Base-by-base conservation (phyloP, 148 eudicot species). In the Persicaria tinctoria region DNA sequence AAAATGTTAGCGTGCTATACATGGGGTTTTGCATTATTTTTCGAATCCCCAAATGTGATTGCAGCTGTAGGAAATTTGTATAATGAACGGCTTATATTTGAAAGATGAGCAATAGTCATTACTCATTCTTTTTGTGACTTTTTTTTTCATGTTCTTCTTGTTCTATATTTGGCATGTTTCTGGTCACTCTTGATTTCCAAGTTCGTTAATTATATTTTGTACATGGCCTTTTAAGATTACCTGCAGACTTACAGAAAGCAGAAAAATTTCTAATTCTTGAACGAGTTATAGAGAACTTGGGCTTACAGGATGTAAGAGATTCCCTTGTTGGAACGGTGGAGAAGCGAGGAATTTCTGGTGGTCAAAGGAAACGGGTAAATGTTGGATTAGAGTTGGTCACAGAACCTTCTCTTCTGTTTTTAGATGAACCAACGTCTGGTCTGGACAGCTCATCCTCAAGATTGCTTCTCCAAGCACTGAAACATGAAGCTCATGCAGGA, bases 401-500 rank as follows among this genome's bases (percentile, higher is more conserved):
- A 50, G 74, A 71, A 23, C 74, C 74, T 18, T 71, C 74, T 46
- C 55, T 71, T 48, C 41, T 71, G n/a, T 71, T 71, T 71, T 71
- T 71, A 23, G 74, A 71, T 48, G 74, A 71, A 46, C 74, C 74
- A 6, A 71, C 74, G 38, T 71, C 74, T 8, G 74, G 74, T 17
- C 47, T 71, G n/a, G 74, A 71, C 55, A 71, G 74, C 18, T 71
- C 74, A 71, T 71, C 74, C 55, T 71, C 74, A 48, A 54, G 74
- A 2, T 46, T 50, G 13, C 74, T 71, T 50, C 74, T 71, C 55
- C 51, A 50, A 71, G 74, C 74, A n/a, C 74, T 71, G 18, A 71
- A 50, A 47, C 74, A 50, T 48, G 74, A 71, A 71, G 74, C 74
- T 71, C 74, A 71, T 23, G 55, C 74, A 71, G 74, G 74, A 46